These are phyloP conservation scores for Cetradonia linearis DNA, from an alignment of 495 filamentous ascomycete genomes.

Conservation along the genomic window DNA sequence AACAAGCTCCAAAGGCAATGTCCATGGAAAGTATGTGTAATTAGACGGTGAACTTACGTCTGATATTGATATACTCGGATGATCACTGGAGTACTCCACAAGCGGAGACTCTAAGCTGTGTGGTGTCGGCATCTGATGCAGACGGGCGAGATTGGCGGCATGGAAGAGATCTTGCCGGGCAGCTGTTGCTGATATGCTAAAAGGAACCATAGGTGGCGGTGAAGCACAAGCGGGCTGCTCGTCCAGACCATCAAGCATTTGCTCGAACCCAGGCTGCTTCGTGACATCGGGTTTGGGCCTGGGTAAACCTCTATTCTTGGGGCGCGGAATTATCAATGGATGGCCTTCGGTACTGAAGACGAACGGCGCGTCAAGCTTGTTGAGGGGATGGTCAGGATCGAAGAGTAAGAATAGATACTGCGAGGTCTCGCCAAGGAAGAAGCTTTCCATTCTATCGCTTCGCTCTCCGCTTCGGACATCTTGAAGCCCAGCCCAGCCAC, in stretches of 20 bases:
- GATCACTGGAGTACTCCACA: constrained; percentile 39
- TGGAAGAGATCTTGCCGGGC: constrained; percentile 83
- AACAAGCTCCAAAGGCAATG: constrained; percentile 62
- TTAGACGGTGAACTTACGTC: constrained; percentile 58
- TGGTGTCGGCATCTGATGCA: constrained; percentile 61
- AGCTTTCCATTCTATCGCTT: constrained; percentile 97
- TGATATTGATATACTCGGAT: constrained; percentile 45
- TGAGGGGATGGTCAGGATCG: constrained; percentile 74
- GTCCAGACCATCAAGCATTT: background rate
- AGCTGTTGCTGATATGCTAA: constrained; percentile 69
- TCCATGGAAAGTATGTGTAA: constrained; percentile 89
- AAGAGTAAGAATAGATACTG: constrained; percentile 93
- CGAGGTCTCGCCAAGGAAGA: constrained; percentile 91
- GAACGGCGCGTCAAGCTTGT: constrained; percentile 72
- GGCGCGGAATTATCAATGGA: constrained; percentile 71
- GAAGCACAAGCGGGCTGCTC: constrained; percentile 42
- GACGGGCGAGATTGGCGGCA: constrained; percentile 72
- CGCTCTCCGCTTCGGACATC: constrained; percentile 83
- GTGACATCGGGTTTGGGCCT: background rate
- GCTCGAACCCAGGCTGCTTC: background rate
- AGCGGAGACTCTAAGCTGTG: constrained; percentile 44
- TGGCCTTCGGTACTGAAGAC: constrained; percentile 96
- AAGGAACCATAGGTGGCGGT: constrained; percentile 44
- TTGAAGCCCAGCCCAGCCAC: constrained; percentile 92
- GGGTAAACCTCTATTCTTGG: background rate